Conservation (phyloP, 306 rosid genomes). For the Casuarina glauca region DNA sequence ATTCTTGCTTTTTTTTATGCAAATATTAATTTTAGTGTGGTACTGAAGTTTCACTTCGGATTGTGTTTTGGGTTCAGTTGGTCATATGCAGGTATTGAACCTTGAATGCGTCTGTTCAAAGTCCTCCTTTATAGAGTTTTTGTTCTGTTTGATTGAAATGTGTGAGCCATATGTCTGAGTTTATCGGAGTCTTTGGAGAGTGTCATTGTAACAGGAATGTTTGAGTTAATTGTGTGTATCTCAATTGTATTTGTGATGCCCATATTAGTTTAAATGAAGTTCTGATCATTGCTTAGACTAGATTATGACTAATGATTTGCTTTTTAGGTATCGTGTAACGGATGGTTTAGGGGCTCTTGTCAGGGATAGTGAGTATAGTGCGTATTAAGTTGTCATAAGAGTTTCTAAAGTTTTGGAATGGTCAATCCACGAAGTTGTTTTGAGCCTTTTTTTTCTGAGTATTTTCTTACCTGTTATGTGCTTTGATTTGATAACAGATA, state of each 20-base stretch:
- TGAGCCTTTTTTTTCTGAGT: conserved; percentile 5
- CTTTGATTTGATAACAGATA: conserved; percentile 30
- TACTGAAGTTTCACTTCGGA: neutral
- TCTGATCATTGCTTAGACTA: neutral
- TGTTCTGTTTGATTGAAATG: neutral
- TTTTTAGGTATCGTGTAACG: neutral
- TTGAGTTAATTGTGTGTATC: neutral
- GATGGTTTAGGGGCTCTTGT: neutral
- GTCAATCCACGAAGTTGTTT: neutral
- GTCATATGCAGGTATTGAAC: neutral
- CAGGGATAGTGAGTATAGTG: neutral
- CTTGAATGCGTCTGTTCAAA: neutral
- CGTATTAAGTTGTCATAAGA: neutral
- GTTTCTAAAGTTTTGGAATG: neutral
- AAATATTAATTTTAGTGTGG: neutral
- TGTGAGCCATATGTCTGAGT: neutral
- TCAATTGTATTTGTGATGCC: neutral
- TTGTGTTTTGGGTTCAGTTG: neutral
- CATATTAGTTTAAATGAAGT: neutral
- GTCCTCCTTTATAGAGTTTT: neutral
- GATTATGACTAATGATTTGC: neutral
- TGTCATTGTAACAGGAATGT: neutral
- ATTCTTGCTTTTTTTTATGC: neutral
- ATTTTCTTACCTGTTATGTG: neutral
- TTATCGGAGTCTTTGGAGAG: neutral